Conservation (phyloP, 495 filamentous ascomycete species). For the Hypoxylon intermedium region DNA sequence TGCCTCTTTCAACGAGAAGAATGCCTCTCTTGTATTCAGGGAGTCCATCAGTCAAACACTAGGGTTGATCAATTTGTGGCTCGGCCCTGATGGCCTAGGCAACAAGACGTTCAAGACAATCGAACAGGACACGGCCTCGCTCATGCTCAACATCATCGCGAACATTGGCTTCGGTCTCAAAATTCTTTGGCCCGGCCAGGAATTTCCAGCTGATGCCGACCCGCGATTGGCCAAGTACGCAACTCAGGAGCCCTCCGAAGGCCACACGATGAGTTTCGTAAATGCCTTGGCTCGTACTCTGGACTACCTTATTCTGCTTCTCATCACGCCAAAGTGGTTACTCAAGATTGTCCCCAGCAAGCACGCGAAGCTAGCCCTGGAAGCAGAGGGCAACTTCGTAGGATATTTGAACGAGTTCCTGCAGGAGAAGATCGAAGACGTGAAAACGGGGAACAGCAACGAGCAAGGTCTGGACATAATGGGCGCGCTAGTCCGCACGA, state of each 20-base stretch:
- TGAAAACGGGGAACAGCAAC: constrained; percentile 50
- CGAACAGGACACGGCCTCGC: constrained; percentile 65
- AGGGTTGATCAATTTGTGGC: constrained; percentile 62
- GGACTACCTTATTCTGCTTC: constrained; percentile 60
- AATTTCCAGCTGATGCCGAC: constrained; percentile 46
- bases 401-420: constrained; percentile 71
- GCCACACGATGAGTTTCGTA: constrained; percentile 67
- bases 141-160: constrained; percentile 72
- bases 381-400: constrained; percentile 65
- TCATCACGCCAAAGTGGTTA: constrained; percentile 59
- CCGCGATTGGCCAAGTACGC: constrained; percentile 52
- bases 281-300: constrained; percentile 60
- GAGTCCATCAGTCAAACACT: constrained; percentile 65
- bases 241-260: constrained; percentile 51
- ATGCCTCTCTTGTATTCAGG: constrained; percentile 68
- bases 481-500: constrained; percentile 60
- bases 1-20: constrained; percentile 74
- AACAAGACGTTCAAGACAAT: constrained; percentile 58
- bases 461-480: constrained; percentile 71
- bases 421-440: constrained; percentile 58
- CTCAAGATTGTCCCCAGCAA: constrained; percentile 61
- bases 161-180: constrained; percentile 69
- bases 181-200: constrained; percentile 63
- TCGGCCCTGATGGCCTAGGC: constrained; percentile 41
- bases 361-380: constrained; percentile 52